These are phyloP conservation scores for Flammula alnicola DNA, from an alignment of 1,284 basidiomycete genomes.

Conservation along the genomic window DNA sequence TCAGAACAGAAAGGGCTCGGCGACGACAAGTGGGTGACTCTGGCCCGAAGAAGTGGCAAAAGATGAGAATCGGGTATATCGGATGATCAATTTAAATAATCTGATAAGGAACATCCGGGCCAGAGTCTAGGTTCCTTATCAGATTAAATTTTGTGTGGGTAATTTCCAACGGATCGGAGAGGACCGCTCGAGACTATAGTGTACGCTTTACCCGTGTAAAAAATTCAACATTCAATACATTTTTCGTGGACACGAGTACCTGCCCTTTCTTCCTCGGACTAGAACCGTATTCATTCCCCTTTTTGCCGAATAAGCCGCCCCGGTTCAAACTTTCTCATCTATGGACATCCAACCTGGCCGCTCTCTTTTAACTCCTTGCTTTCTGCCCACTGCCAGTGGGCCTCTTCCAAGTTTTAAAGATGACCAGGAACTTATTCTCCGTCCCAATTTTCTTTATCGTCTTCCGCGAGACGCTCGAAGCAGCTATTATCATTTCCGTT, in stretches of 20 bases:
- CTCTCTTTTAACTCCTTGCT: conserved; percentile 1
- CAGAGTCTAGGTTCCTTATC: too few species aligned
- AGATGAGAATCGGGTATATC: conserved; percentile 8
- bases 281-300: background rate
- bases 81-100: conserved; percentile 6
- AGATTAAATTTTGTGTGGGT: too few species aligned
- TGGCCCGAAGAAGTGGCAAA: too few species aligned
- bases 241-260: conserved; percentile 35
- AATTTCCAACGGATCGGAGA: too few species aligned
- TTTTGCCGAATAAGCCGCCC: conserved; percentile 17
- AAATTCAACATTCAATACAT: too few species aligned
- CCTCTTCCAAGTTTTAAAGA: conserved; percentile 29
- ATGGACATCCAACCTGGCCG: conserved; percentile 8
- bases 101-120: too few species aligned
- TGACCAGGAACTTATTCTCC: conserved; percentile 73
- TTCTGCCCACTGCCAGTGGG: conserved; percentile 13
- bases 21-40: too few species aligned
- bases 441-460: conserved; percentile 88
- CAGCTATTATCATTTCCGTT: conserved; percentile 87
- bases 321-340: conserved; percentile 17
- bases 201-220: too few species aligned
- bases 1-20: too few species aligned
- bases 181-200: too few species aligned
- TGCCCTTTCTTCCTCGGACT: background rate
- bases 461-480: conserved; percentile 89